Evolutionary conservation across 1,284 basidiomycete species (phyloP).

Genomic region (Sporisorium exsertum): DNA sequence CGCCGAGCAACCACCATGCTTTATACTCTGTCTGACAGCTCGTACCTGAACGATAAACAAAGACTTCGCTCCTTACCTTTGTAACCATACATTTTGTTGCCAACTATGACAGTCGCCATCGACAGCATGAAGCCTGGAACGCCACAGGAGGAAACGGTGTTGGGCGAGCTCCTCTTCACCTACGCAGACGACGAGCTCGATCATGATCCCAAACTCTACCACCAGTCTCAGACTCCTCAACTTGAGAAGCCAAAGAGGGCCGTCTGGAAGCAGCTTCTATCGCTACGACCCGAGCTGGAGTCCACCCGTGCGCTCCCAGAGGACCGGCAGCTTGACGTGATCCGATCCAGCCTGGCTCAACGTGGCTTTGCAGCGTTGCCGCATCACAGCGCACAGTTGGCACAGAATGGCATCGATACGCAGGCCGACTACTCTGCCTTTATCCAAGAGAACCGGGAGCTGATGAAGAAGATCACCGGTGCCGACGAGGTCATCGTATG

Average conservation of each 20-base stretch:
- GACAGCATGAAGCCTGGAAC: not conserved
- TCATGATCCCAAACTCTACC: conserved; percentile 26
- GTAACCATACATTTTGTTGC: not conserved
- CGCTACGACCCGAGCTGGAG: conserved; percentile 20
- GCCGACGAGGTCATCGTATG: conserved; percentile 38
- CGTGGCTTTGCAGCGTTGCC: conserved; percentile 30
- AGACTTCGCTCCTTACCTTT: not conserved
- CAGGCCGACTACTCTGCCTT: conserved; percentile 28
- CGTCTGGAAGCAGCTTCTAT: conserved; percentile 30
- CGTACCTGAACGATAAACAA: conserved; percentile 1
- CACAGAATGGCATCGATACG: conserved; percentile 19
- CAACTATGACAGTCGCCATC: conserved; percentile 11
- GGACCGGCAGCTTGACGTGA: conserved; percentile 3
- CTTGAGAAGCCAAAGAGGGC: conserved; percentile 26
- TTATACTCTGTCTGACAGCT: conserved; percentile 6
- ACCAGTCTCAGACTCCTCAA: conserved; percentile 19
- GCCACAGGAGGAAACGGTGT: not conserved
- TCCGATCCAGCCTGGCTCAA: conserved; percentile 6
- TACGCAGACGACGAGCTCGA: conserved; percentile 24
- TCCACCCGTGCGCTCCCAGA: conserved; percentile 6
- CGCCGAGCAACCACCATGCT: too few relatives aligned
- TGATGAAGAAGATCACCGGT: conserved; percentile 27
- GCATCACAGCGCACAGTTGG: conserved; percentile 14
- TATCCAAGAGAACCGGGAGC: conserved; percentile 22
- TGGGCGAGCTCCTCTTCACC: conserved; percentile 35